Conservation (phyloP, 352 stramenopile species). For the Phytophthora megakarya region DNA sequence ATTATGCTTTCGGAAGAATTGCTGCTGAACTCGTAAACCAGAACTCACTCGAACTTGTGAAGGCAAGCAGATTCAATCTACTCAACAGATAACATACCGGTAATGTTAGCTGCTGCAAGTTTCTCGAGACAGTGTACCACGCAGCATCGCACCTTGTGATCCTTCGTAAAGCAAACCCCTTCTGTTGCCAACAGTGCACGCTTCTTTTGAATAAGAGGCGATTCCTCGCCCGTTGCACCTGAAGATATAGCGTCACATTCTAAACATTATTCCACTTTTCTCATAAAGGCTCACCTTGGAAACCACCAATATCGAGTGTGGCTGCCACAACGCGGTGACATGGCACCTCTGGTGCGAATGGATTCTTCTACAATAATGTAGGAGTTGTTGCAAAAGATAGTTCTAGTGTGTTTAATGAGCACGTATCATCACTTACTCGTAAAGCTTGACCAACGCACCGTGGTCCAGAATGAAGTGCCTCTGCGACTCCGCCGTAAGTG, state of each 20-base stretch:
- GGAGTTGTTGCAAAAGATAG: background rate
- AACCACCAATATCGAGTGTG: slow-evolving; percentile 70
- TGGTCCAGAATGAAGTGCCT: slow-evolving; percentile 63
- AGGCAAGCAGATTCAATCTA: slow-evolving; percentile 58
- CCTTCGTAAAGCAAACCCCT: slow-evolving; percentile 63
- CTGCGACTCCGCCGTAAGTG: slow-evolving; percentile 75
- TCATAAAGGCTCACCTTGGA: slow-evolving; percentile 52
- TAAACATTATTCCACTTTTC: background rate
- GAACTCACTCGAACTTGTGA: slow-evolving; percentile 48
- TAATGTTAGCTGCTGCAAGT: background rate
- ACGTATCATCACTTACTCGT: slow-evolving; percentile 43
- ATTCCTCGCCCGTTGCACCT: slow-evolving; percentile 67
- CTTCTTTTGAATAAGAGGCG: slow-evolving; percentile 71
- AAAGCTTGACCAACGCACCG: slow-evolving; percentile 81
- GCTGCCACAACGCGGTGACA: slow-evolving; percentile 83
- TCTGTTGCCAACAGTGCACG: slow-evolving; percentile 61
- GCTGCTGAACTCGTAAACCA: background rate
- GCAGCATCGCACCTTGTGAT: slow-evolving; percentile 54
- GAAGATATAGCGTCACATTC: background rate
- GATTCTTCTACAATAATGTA: slow-evolving; percentile 62
- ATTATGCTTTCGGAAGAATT: background rate
- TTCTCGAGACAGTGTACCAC: background rate
- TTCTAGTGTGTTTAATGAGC: background rate
- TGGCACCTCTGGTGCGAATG: slow-evolving; percentile 76
- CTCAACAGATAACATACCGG: too few species aligned